Evolutionary conservation across 164 flowering plant species (phyloP).

Genomic region (Protea cynaroides): DNA sequence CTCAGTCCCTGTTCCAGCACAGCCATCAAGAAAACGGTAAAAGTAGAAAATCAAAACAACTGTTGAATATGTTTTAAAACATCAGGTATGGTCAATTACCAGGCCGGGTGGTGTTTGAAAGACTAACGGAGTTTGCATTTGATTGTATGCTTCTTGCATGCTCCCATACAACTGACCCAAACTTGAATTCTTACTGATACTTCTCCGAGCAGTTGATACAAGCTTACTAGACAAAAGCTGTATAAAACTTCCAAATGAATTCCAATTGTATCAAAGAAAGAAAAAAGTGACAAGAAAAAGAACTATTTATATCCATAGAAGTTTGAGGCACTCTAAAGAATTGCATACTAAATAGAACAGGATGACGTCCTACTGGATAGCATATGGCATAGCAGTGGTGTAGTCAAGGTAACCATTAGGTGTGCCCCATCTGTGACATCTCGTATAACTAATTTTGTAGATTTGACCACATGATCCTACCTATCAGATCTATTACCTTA

Average conservation of each 20-base stretch:
- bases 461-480: no score
- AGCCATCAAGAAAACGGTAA: background rate
- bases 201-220: slow-evolving; percentile 69
- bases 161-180: slow-evolving; percentile 69
- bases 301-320: background rate
- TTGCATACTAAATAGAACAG: no score
- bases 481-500: no score
- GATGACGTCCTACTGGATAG: background rate
- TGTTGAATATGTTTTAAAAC: background rate
- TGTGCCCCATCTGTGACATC: no score
- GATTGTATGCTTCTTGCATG: slow-evolving; percentile 86
- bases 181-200: slow-evolving; percentile 62
- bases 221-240: slow-evolving; percentile 87
- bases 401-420: background rate
- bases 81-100: slow-evolving; percentile 31
- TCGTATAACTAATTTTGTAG: no score
- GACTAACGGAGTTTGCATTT: slow-evolving; percentile 92
- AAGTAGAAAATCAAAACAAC: background rate
- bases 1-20: slow-evolving; percentile 60
- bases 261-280: background rate
- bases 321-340: background rate
- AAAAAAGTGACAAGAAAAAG: background rate
- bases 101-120: slow-evolving; percentile 62
- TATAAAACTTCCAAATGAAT: slow-evolving; percentile 6
- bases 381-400: background rate